These are phyloP conservation scores for Diaporthe longicolla DNA, from an alignment of 2,329 filamentous ascomycete species.

Conservation along the genomic window DNA sequence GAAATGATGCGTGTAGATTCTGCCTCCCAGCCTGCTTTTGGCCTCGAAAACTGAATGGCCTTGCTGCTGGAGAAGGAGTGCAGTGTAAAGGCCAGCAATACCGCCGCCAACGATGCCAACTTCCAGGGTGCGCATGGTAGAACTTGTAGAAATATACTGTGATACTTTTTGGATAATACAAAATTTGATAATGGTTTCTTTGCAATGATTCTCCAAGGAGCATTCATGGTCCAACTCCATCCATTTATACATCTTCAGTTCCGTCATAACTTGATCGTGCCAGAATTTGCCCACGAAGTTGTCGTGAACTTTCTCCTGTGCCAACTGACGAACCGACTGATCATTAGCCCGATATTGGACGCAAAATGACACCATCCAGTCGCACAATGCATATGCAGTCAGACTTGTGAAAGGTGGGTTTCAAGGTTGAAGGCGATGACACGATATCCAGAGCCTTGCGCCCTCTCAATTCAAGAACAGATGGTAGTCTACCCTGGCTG, in stretches of 20 bases:
- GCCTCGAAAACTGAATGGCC: not conserved
- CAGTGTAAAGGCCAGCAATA: not conserved
- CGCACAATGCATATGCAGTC: not conserved
- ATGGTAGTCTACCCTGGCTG: not conserved
- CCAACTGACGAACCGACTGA: not conserved
- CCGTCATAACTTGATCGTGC: not conserved
- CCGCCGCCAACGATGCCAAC: not conserved
- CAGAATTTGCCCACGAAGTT: not conserved
- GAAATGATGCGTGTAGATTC: not conserved
- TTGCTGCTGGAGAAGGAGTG: not conserved
- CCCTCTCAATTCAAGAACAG: not conserved
- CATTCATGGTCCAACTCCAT: not conserved
- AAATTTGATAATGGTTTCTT: not conserved
- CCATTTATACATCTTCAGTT: not conserved
- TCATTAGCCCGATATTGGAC: not conserved
- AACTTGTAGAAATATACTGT: not conserved
- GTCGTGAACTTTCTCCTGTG: not conserved
- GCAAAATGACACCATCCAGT: not conserved
- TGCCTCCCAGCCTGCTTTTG: not conserved
- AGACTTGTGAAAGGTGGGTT: not conserved
- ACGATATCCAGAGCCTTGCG: not conserved
- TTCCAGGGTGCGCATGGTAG: not conserved
- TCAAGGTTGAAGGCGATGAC: not conserved
- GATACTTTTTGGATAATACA: not conserved
- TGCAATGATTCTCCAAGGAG: not conserved